Conservation (phyloP, 257 asterid species). For the Rubia yunnanensis region DNA sequence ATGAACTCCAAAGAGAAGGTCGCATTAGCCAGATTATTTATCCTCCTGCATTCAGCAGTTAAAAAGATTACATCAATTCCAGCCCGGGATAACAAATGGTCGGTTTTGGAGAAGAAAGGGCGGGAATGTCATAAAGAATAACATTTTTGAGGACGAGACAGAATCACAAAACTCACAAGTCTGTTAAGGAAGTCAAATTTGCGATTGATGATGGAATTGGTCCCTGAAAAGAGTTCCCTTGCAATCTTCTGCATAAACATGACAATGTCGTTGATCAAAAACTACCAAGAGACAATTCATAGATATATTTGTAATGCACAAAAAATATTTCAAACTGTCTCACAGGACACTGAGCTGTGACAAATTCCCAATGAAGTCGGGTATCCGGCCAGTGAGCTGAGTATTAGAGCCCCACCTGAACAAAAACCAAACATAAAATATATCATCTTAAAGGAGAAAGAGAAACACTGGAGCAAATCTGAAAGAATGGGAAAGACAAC, state of each 20-base stretch:
- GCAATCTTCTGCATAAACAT: slow-evolving; percentile 47
- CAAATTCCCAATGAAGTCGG: slow-evolving; percentile 71
- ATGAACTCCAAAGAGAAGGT: slow-evolving; percentile 62
- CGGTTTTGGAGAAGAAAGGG: neutral
- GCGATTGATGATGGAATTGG: slow-evolving; percentile 62
- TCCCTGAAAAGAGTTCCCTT: slow-evolving; percentile 76
- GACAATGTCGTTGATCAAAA: slow-evolving; percentile 8
- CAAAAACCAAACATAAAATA: slow-evolving; percentile 5
- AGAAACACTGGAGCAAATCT: neutral
- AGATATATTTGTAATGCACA: neutral
- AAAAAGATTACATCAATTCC: slow-evolving; percentile 15
- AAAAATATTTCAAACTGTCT: slow-evolving; percentile 18
- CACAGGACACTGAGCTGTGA: slow-evolving; percentile 41
- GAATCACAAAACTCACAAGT: slow-evolving; percentile 39
- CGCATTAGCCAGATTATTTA: slow-evolving; percentile 66
- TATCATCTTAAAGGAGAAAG: slow-evolving; percentile 11
- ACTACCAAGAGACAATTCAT: slow-evolving; percentile 1
- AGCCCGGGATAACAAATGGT: neutral
- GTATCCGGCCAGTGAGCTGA: slow-evolving; percentile 58
- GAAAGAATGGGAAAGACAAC: slow-evolving; percentile 4
- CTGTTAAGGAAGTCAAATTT: slow-evolving; percentile 46
- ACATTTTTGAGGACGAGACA: neutral
- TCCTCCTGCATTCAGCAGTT: slow-evolving; percentile 43
- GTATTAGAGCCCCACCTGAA: slow-evolving; percentile 62
- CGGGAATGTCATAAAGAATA: too few relatives aligned